phyloP scores from a whole-genome alignment of 2,329 filamentous ascomycete species.

The Alternaria arbusti region DNA sequence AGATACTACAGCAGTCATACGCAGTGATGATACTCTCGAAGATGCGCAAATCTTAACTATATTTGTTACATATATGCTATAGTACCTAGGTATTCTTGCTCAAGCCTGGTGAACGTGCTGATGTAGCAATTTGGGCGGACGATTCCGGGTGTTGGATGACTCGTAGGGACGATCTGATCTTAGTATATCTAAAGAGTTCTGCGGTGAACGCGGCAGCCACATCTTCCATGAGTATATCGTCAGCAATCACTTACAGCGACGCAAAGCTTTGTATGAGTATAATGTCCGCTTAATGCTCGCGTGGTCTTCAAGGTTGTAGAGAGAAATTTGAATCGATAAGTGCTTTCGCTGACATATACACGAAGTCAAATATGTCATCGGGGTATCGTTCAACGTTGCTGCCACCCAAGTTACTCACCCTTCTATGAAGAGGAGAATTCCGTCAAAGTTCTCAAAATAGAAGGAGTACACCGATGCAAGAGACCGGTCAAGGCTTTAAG shows the following conservation, averaged over 20 bases:
- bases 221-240: neutral
- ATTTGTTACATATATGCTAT: neutral
- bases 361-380: neutral
- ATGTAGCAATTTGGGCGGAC: neutral
- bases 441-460: too few species aligned
- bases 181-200: neutral
- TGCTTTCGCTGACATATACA: neutral
- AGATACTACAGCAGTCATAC: neutral
- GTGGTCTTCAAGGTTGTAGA: neutral
- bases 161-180: neutral
- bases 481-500: too few species aligned
- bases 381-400: too few species aligned
- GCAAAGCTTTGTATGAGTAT: neutral
- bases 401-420: too few species aligned
- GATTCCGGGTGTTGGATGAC: neutral
- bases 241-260: neutral
- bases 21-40: neutral
- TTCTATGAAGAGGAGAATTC: too few species aligned
- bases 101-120: neutral
- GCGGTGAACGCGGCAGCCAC: accelerated
- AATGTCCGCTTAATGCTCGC: accelerated
- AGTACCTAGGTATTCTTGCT: neutral
- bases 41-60: neutral
- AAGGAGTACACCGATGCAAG: too few species aligned
- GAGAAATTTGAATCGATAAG: accelerated